phyloP scores from a whole-genome alignment of 345 rosid species.

The Raphanus raphanistrum region DNA sequence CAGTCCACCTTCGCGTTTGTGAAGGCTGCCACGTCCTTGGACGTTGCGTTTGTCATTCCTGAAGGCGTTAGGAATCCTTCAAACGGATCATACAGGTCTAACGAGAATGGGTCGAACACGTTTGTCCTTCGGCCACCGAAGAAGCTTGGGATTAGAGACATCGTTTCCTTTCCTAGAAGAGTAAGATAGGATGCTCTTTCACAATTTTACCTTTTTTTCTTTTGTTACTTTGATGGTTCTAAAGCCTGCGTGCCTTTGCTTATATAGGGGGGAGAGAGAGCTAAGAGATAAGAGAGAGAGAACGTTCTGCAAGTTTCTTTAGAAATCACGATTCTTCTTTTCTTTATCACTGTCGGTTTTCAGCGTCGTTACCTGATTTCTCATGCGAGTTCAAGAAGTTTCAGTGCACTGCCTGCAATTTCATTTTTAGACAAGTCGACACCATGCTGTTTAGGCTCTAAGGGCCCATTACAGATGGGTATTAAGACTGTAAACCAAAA shows the following conservation, averaged over 20 bases:
- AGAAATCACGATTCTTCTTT: background rate
- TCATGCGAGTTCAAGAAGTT: conserved; percentile 23
- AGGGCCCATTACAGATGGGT: background rate
- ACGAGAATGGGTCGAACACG: conserved; percentile 41
- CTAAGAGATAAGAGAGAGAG: background rate
- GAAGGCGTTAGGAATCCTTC: conserved; percentile 17
- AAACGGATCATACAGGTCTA: conserved; percentile 37
- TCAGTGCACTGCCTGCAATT: background rate
- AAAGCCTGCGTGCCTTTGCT: background rate
- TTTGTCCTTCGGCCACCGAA: conserved; percentile 35
- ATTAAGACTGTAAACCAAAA: background rate
- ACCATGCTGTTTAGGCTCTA: background rate
- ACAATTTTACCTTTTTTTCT: background rate
- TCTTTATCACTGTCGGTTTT: background rate
- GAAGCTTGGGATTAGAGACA: conserved; percentile 38
- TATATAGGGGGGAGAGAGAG: background rate
- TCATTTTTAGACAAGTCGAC: background rate
- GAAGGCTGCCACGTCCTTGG: conserved; percentile 30
- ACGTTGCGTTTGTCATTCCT: background rate
- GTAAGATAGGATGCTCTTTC: background rate
- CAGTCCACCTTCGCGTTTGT: conserved; percentile 39
- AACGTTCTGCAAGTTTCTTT: conserved; percentile 15
- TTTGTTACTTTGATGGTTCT: background rate
- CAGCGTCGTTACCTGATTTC: background rate
- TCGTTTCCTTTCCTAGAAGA: background rate